Evolutionary conservation across 371 early-diverging fungal species (phyloP).

Genomic region (Mucor saturninus): DNA sequence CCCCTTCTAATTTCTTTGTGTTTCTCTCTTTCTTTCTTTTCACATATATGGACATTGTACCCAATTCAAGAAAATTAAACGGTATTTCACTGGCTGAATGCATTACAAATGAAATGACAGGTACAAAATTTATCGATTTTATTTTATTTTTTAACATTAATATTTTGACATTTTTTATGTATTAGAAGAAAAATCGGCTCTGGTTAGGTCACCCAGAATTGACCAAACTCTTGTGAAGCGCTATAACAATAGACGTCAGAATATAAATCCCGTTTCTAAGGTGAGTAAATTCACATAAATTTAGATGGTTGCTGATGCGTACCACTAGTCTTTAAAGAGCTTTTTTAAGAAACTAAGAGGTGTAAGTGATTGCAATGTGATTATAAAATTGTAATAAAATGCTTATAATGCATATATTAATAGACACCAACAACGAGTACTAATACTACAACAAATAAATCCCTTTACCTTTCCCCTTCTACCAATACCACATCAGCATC

Average conservation of each 20-base stretch:
- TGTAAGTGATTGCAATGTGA: conserved; percentile 6
- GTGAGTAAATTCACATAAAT: background rate
- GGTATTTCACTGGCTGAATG: conserved; percentile 9
- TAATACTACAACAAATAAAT: conserved; percentile 5
- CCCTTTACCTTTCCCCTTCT: conserved; percentile 9
- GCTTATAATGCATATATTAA: conserved; percentile 9
- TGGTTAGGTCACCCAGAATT: background rate
- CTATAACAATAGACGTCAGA: background rate
- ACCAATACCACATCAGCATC: background rate
- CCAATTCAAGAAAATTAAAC: conserved; percentile 20
- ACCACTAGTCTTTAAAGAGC: conserved; percentile 18
- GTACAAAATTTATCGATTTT: background rate
- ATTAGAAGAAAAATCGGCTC: background rate
- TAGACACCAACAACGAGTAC: conserved; percentile 8
- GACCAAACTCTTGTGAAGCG: conserved; percentile 2
- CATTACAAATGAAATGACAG: conserved; percentile 5
- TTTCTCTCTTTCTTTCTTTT: conserved; percentile 1
- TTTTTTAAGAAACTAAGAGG: conserved; percentile 25
- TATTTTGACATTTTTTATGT: background rate
- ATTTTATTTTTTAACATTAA: background rate
- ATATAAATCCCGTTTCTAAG: background rate
- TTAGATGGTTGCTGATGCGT: background rate
- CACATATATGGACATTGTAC: conserved; percentile 11
- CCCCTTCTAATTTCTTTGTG: background rate
- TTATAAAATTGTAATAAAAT: background rate